Base-by-base conservation (phyloP, 306 rosid genomes). In the Amphicarpaea edgeworthii region DNA sequence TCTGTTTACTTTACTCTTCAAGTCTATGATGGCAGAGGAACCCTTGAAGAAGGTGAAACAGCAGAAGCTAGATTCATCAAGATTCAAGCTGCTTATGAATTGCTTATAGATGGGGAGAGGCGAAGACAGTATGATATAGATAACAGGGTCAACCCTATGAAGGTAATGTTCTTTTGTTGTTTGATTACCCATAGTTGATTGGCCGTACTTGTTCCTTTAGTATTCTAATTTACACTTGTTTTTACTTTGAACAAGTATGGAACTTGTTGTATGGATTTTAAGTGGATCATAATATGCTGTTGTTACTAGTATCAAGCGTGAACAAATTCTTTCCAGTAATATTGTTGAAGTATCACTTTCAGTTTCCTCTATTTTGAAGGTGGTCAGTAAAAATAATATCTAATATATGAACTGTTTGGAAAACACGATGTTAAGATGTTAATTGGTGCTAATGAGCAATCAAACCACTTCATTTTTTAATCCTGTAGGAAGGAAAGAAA, bases 81-180 rank as follows among this genome's bases (percentile, higher is more conserved):
- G 89, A 89, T 95, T 82, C 97, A 92, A 90, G 97, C 98, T 71
- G 97, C 98, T 68, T 95, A 95, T 79, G 98, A 95, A 83, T 78
- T 95, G 84, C 93, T 92, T 30, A 60, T 85, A 47, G 96, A 93
- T 68, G 83, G 82, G 0, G 88, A 90, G 84, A 87, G 75, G 76
- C 87, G 96, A 81, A 85, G 78, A 80, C 68, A 84, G 66, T 90
- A 95, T 86, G 98, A 95, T 83, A 87, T 75, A 55, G 95, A 89
- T 84, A 95, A 92, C 80, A 86, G 87, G 77, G 92, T 87, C 72
- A 92, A 92, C 76, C 97, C 98, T 54, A 86, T 86, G 97, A 95
- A 95, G 92, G 98, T 95, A 80, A 73, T 83, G 38, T 83, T 86
- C 79, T 57, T 32, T 5, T 64, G 10, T 3, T 49, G 15, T 32